Evolutionary conservation across 2,329 filamentous ascomycete species (phyloP).

Genomic region (Leptographium galeiforme): DNA sequence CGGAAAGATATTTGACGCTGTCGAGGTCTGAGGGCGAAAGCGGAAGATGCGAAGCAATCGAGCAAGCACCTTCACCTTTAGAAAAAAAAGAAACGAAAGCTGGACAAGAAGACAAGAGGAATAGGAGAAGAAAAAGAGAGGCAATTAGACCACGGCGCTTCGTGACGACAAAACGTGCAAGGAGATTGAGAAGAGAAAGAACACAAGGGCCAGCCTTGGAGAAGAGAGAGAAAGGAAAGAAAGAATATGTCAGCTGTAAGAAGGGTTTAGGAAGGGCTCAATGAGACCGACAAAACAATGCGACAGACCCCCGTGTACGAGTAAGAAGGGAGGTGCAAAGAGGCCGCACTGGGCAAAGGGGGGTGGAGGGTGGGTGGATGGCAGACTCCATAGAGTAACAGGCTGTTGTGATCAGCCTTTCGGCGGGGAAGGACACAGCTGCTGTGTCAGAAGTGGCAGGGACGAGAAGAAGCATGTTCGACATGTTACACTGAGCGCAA

Average conservation of each 20-base stretch:
- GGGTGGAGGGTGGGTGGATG: background rate
- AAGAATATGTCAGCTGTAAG: background rate
- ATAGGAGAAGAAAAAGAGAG: background rate
- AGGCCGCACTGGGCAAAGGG: background rate
- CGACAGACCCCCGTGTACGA: background rate
- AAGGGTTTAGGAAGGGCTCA: background rate
- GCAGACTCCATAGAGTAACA: constrained; percentile 1
- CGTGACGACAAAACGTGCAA: background rate
- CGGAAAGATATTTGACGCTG: no score
- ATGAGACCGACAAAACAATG: background rate
- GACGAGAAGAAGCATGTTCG: background rate
- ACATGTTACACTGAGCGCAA: background rate
- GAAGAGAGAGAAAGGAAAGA: background rate
- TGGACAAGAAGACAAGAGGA: background rate
- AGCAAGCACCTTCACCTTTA: background rate
- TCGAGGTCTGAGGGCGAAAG: background rate
- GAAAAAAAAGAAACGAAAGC: background rate
- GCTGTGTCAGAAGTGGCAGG: background rate
- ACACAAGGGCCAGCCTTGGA: background rate
- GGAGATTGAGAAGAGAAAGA: constrained; percentile 6
- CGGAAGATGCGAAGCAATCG: background rate
- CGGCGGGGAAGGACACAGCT: constrained; percentile 1
- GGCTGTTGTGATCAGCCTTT: constrained; percentile 2
- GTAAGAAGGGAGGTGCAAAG: background rate
- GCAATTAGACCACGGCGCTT: background rate